Percentiles rank a stretch among this genome's conserved stretches.
Evolutionary conservation across 106 monocot species (phyloP).

Genomic region (Phalaenopsis aphrodite): DNA sequence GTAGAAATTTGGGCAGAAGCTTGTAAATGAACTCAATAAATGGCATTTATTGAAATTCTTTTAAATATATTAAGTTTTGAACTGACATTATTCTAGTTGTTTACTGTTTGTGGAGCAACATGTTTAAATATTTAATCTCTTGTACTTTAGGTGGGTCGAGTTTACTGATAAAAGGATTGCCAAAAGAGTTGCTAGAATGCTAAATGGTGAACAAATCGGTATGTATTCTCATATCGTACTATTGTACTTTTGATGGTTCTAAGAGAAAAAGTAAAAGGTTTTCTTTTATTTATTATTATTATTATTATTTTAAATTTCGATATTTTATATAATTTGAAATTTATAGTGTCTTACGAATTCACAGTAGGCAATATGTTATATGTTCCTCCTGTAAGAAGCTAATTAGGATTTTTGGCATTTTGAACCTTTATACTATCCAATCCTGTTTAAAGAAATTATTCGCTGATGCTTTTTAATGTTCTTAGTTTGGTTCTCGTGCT

Average conservation of each 20-base stretch:
- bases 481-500: background rate
- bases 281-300: background rate
- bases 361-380: no score
- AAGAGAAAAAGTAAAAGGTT: background rate
- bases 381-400: background rate
- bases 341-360: no score
- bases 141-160: constrained; percentile 73
- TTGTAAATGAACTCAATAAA: background rate
- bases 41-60: background rate
- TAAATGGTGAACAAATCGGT: constrained; percentile 96
- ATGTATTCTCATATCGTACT: constrained; percentile 1
- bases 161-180: constrained; percentile 74
- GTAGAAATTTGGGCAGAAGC: background rate
- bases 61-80: background rate
- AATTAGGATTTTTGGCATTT: background rate
- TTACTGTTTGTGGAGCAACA: background rate
- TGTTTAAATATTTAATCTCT: background rate
- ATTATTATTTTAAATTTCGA: no score
- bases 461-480: background rate
- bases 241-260: background rate
- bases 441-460: background rate
- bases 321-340: no score
- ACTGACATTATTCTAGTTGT: background rate
- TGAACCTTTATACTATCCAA: background rate
- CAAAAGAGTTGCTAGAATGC: constrained; percentile 69